phyloP scores from a whole-genome alignment of 306 rosid species.

The Rubus idaeus region DNA sequence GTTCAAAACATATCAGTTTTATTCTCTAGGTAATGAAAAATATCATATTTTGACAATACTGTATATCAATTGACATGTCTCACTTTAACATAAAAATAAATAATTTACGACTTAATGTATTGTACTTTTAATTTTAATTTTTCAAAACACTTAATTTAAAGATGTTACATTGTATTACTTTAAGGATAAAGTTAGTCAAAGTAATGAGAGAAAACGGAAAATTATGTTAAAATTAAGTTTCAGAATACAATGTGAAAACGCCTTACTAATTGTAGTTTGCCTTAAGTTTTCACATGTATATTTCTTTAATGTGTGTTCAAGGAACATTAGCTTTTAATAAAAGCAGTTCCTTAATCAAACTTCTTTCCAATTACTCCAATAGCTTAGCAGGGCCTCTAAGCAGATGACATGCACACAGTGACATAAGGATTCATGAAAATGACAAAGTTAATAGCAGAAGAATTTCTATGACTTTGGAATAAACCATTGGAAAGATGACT shows the following conservation, averaged over 20 bases:
- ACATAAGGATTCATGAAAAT: constrained; percentile 22
- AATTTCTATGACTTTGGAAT: constrained; percentile 11
- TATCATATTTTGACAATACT: too few species aligned
- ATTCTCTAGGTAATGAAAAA: background rate
- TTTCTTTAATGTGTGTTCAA: background rate
- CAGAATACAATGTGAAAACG: background rate
- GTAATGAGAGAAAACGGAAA: too few species aligned
- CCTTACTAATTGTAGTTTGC: too few species aligned
- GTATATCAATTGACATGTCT: too few species aligned
- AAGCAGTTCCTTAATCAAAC: constrained; percentile 15
- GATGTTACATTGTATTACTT: too few species aligned
- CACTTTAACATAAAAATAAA: too few species aligned
- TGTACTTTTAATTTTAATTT: too few species aligned
- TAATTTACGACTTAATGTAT: too few species aligned
- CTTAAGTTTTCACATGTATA: background rate
- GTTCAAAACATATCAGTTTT: background rate
- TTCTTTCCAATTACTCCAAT: constrained; percentile 21
- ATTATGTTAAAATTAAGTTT: too few species aligned
- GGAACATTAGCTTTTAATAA: constrained; percentile 10
- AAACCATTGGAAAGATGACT: constrained; percentile 1
- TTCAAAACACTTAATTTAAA: too few species aligned
- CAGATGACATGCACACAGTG: constrained; percentile 15
- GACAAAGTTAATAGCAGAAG: background rate
- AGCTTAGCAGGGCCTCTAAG: constrained; percentile 1
- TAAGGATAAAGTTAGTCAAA: too few species aligned